phyloP scores from a whole-genome alignment of 2,329 filamentous ascomycete genomes.

The Scedosporium boydii region DNA sequence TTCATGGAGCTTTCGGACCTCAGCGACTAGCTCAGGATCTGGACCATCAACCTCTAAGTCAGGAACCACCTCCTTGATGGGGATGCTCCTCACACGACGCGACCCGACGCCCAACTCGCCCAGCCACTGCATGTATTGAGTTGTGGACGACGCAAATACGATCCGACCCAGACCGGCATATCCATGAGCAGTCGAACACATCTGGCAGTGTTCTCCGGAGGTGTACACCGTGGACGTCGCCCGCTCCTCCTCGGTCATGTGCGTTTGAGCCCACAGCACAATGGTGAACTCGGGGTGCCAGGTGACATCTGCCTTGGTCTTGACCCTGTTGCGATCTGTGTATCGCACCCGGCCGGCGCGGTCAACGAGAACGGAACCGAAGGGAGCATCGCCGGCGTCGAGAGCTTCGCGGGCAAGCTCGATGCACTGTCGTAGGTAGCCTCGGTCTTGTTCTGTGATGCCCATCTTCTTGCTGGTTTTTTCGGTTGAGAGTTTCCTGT shows the following conservation, averaged over 20 bases:
- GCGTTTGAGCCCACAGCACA: constrained; percentile 25
- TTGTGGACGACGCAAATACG: constrained; percentile 21
- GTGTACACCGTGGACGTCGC: constrained; percentile 26
- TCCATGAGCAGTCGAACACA: constrained; percentile 26
- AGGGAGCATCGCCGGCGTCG: constrained; percentile 24
- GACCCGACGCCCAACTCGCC: constrained; percentile 15
- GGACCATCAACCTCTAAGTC: constrained; percentile 19
- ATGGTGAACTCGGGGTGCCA: constrained; percentile 26
- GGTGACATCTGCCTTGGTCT: constrained; percentile 21
- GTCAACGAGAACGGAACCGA: constrained; percentile 26
- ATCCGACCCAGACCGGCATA: constrained; percentile 24
- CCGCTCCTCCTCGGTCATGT: constrained; percentile 26
- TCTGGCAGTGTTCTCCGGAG: constrained; percentile 27
- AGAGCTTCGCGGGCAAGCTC: constrained; percentile 25
- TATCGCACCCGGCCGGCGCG: constrained; percentile 16
- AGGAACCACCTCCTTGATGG: constrained; percentile 21
- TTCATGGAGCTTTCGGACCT: constrained; percentile 19
- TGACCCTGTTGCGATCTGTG: constrained; percentile 23
- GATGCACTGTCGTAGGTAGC: constrained; percentile 14
- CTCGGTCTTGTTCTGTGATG: background rate
- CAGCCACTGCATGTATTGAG: constrained; percentile 19
- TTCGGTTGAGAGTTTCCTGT: background rate
- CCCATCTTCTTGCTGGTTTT: background rate
- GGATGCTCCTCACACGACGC: constrained; percentile 14
- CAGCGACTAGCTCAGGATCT: constrained; percentile 17